phyloP scores from a whole-genome alignment of 176 grass and related monocot species.

The Musa troglodytarum region DNA sequence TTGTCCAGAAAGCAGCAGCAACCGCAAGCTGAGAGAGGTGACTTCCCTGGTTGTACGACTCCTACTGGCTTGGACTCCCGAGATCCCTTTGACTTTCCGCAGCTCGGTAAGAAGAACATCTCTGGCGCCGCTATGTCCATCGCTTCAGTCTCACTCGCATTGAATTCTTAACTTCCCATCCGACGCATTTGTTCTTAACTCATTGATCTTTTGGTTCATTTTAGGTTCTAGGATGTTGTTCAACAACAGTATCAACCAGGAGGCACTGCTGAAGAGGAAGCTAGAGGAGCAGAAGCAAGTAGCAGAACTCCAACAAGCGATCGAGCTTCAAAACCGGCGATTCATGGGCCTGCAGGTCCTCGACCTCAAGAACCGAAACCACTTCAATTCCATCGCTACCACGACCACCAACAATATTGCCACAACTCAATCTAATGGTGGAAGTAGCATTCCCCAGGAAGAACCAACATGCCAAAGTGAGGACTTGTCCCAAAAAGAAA shows the following conservation, averaged over 20 bases:
- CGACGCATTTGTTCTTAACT: background rate
- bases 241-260: conserved; percentile 31
- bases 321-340: conserved; percentile 47
- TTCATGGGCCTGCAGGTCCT: conserved; percentile 58
- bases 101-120: conserved; percentile 51
- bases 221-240: conserved; percentile 52
- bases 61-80: conserved; percentile 47
- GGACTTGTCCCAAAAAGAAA: too few species aligned
- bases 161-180: background rate
- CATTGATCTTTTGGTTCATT: background rate
- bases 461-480: conserved; percentile 37
- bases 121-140: background rate
- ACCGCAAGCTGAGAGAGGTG: conserved; percentile 29
- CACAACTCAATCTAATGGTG: conserved; percentile 1
- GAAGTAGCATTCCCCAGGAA: conserved; percentile 21
- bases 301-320: conserved; percentile 57
- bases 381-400: conserved; percentile 20
- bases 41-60: conserved; percentile 37
- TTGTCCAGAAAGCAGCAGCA: conserved; percentile 28
- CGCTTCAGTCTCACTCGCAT: background rate
- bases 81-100: conserved; percentile 53
- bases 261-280: conserved; percentile 56
- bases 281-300: conserved; percentile 59
- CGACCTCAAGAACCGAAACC: conserved; percentile 33
- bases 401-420: background rate